Evolutionary conservation across 1,139 yeast genomes (phyloP).

Genomic region (Suhomyces ambrosiae): DNA sequence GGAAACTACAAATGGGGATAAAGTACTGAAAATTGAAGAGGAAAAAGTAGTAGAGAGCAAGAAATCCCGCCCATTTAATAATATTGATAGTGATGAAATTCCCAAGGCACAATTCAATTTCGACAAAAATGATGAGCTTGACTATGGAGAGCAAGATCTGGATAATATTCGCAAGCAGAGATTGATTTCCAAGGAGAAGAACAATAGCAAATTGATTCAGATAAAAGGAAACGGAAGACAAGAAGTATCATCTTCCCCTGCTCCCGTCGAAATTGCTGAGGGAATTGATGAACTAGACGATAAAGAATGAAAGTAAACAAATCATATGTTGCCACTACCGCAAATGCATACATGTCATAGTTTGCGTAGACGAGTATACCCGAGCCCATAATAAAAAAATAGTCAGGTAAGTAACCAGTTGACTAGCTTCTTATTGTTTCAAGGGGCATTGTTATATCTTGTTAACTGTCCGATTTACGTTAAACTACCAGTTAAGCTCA

Average conservation of each 20-base stretch:
- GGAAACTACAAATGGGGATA: slow-evolving; percentile 3
- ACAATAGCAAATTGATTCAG: slow-evolving; percentile 27
- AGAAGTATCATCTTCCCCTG: slow-evolving; percentile 26
- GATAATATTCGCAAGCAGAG: slow-evolving; percentile 38
- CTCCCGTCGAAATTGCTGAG: slow-evolving; percentile 14
- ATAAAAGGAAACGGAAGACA: slow-evolving; percentile 28
- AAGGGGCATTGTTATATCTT: too few relatives aligned
- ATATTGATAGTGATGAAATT: neutral
- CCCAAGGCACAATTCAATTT: slow-evolving; percentile 18
- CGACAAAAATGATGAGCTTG: slow-evolving; percentile 20
- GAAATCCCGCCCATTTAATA: slow-evolving; percentile 14
- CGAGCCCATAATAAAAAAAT: too few relatives aligned
- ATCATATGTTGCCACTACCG: too few relatives aligned
- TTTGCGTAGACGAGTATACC: too few relatives aligned
- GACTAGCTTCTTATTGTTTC: too few relatives aligned
- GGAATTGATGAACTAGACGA: slow-evolving; percentile 3
- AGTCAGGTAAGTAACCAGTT: too few relatives aligned
- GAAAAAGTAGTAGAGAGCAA: slow-evolving; percentile 14
- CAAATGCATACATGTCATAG: too few relatives aligned
- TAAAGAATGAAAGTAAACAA: too few relatives aligned
- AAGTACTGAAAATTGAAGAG: slow-evolving; percentile 14
- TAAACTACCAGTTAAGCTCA: too few relatives aligned
- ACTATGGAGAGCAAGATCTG: slow-evolving; percentile 21
- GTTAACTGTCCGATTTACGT: too few relatives aligned
- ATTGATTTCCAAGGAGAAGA: slow-evolving; percentile 33